Evolutionary conservation across 495 filamentous ascomycete species (phyloP).

Genomic region (Podospora bellae-mahoneyi): DNA sequence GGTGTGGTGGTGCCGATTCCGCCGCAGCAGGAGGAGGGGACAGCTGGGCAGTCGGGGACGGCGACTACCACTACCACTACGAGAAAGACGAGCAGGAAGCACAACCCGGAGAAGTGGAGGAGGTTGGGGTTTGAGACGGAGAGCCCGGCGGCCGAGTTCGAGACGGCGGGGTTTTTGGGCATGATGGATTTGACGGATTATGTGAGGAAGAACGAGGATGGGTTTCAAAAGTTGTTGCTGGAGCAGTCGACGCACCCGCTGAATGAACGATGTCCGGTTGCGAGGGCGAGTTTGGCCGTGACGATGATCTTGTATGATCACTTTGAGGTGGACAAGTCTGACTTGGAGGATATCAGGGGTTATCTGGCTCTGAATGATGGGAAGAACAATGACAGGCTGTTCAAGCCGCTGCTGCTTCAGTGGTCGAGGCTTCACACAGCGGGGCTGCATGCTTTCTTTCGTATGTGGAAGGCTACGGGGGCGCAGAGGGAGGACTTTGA

Average conservation of each 20-base stretch:
- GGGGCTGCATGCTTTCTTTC: slow-evolving; percentile 82
- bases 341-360: slow-evolving; percentile 73
- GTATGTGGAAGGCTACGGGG: slow-evolving; percentile 85
- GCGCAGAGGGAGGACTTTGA: slow-evolving; percentile 83
- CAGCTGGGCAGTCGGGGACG: background rate
- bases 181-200: slow-evolving; percentile 98
- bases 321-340: slow-evolving; percentile 88
- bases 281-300: slow-evolving; percentile 80
- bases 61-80: slow-evolving; percentile 5
- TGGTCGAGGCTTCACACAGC: slow-evolving; percentile 95
- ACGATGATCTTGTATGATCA: slow-evolving; percentile 89
- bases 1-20: background rate
- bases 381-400: slow-evolving; percentile 78
- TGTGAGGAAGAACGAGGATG: slow-evolving; percentile 83
- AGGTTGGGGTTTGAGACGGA: slow-evolving; percentile 90
- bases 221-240: slow-evolving; percentile 83
- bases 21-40: slow-evolving; percentile 19
- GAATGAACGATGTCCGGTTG: slow-evolving; percentile 79
- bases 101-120: slow-evolving; percentile 92
- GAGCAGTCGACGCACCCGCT: slow-evolving; percentile 77
- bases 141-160: slow-evolving; percentile 79
- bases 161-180: slow-evolving; percentile 80
- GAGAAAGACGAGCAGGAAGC: slow-evolving; percentile 58
- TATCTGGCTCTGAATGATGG: slow-evolving; percentile 75
- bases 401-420: slow-evolving; percentile 83